A percentile compares a stretch with the other conserved stretches of the same genome.
Conservation (phyloP, 2,329 filamentous ascomycete species). For the Cladosporium oxysporum region DNA sequence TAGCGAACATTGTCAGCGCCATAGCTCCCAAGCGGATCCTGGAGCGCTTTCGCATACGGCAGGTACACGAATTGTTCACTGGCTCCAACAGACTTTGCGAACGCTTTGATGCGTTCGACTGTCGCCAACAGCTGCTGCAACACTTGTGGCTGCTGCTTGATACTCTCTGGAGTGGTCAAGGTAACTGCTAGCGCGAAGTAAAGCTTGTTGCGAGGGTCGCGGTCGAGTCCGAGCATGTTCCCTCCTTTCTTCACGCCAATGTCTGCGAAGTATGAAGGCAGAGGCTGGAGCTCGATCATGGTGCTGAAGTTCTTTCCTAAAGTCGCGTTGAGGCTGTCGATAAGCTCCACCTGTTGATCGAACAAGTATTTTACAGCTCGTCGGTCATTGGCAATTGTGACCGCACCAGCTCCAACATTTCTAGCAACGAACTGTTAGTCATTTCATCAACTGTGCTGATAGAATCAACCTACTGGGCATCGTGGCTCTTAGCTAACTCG, state of each 20-base stretch:
- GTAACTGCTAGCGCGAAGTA: conserved; percentile 5
- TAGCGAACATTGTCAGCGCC: conserved; percentile 8
- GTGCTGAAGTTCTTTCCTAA: conserved; percentile 4
- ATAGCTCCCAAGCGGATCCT: conserved; percentile 40
- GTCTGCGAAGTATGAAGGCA: conserved; percentile 4
- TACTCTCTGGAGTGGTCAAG: neutral
- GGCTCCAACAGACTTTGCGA: neutral
- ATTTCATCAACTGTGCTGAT: neutral
- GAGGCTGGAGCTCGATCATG: conserved; percentile 14
- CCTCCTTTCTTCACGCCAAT: conserved; percentile 1
- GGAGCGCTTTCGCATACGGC: conserved; percentile 41
- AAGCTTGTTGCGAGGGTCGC: conserved; percentile 9
- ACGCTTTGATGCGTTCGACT: neutral
- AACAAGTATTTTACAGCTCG: conserved; percentile 1
- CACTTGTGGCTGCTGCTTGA: conserved; percentile 1
- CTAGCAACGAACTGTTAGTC: neutral
- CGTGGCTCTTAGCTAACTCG: conserved; percentile 9
- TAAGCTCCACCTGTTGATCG: neutral
- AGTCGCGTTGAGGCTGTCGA: conserved; percentile 1
- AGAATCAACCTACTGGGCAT: neutral
- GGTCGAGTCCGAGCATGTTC: conserved; percentile 16
- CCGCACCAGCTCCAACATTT: conserved; percentile 4
- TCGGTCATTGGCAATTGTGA: conserved; percentile 2
- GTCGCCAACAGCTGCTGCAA: conserved; percentile 1
- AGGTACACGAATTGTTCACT: conserved; percentile 33